Base-by-base conservation (phyloP, 805 yeast genomes). In the Candida wancherniae region DNA sequence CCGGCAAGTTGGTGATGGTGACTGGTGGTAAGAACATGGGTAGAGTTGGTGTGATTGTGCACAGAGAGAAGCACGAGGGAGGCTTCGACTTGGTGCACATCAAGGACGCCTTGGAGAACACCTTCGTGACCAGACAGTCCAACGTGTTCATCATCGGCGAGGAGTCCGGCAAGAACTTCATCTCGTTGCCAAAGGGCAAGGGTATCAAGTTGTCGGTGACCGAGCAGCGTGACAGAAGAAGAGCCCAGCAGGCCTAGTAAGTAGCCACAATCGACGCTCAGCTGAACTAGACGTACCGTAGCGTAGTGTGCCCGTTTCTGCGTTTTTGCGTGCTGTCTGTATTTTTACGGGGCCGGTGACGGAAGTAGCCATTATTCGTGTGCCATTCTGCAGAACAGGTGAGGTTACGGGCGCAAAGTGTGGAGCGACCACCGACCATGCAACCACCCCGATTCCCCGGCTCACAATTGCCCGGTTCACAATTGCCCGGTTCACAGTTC, bases 1-100 rank as follows among this genome's bases (percentile, higher is more conserved):
- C 87, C 56, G 97, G 68, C 66, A 82, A 78, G 68, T 71, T 83
- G 57, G 92, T 78, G 51, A 84, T 84, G 84, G 86, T 81, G 66
- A 86, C 95, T 52, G 95, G 95, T 74, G 95, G 95, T 73, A 90
- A 92, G 75, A 84, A 84, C 83, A 80, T 86, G 87, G 95, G 95
- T 67, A 81, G 95, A 71, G 84, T 86, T 61, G 95, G 95, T 80
- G 84, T 82, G 53, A 85, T 86, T 67, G 75, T 80, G 58, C 94
- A 86, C 88, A 79, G 88, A 71, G 95, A 86, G 74, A 84, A 83
- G 73, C 95, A 86, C 77, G 94, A 85, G 66, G 95, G 95, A 71
- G 95, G 95, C 67, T 86, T 86, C 77, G 96, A 86, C 71, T 80
- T 86, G 68, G 94, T 86, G 58, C 95, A 86, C 84, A 77, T 86